Evolutionary conservation across 148 eudicot species (phyloP).

Genomic region (Rhododendron henanense): DNA sequence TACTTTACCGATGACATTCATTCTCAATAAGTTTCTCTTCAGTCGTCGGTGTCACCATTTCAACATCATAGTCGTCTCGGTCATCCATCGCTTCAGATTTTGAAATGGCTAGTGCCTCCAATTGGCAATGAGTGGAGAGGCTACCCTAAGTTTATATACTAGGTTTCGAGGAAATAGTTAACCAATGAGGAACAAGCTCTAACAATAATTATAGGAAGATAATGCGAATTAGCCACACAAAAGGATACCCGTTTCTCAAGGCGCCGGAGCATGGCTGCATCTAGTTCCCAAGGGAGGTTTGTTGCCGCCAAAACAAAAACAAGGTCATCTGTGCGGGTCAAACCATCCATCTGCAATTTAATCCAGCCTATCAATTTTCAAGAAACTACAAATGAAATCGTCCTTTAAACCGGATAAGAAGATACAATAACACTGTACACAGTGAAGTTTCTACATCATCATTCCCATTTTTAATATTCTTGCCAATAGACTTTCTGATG

Average conservation of each 20-base stretch:
- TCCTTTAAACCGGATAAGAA: background rate
- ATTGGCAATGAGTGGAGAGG: background rate
- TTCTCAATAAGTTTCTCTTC: too few species aligned
- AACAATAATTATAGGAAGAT: background rate
- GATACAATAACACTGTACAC: background rate
- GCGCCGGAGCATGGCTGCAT: constrained; percentile 97
- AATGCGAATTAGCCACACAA: constrained; percentile 3
- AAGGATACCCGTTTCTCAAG: constrained; percentile 92
- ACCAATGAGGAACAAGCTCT: background rate
- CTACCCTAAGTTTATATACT: background rate
- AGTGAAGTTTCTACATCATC: too few species aligned
- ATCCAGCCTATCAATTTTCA: background rate
- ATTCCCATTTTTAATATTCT: background rate
- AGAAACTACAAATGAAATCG: background rate
- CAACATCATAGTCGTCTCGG: too few species aligned
- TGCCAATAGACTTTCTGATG: background rate
- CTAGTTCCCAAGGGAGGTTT: constrained; percentile 97
- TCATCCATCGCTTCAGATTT: too few species aligned
- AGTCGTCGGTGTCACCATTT: too few species aligned
- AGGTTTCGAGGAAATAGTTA: background rate
- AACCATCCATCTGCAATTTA: constrained; percentile 92
- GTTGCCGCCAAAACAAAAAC: constrained; percentile 99
- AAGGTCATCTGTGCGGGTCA: constrained; percentile 85
- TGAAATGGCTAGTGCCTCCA: too few species aligned
- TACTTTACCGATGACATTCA: too few species aligned